Conservation (phyloP, 495 filamentous ascomycete genomes). For the Pseudoneurospora amorphoporcata region DNA sequence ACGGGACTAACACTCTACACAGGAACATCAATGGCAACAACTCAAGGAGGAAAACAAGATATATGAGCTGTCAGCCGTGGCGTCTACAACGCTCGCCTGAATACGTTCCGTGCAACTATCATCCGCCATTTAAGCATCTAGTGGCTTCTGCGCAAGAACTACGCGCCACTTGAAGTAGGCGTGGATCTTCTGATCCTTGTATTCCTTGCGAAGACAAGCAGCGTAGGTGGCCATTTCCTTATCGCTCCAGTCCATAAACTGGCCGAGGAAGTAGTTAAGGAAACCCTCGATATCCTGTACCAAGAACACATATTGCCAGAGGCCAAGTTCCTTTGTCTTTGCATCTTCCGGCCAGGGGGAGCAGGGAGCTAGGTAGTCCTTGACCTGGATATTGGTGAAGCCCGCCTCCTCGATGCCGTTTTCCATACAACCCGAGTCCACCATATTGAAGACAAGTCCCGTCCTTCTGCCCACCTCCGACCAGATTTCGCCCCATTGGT, state of each 20-base stretch:
- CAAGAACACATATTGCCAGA: conserved; percentile 15
- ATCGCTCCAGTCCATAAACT: conserved; percentile 20
- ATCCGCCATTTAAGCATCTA: background rate
- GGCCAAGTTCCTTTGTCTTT: background rate
- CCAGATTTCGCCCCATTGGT: background rate
- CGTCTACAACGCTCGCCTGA: too few species aligned
- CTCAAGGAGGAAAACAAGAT: too few species aligned
- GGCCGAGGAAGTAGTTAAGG: conserved; percentile 20
- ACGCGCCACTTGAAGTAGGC: conserved; percentile 1
- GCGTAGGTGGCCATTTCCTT: conserved; percentile 27
- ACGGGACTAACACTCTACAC: too few species aligned
- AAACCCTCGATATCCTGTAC: conserved; percentile 26
- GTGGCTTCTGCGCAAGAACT: background rate
- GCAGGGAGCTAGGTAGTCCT: conserved; percentile 1
- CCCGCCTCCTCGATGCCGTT: conserved; percentile 27
- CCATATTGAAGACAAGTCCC: background rate
- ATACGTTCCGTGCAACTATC: too few species aligned
- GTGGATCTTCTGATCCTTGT: conserved; percentile 17
- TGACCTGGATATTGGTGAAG: conserved; percentile 38
- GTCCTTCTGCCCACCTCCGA: background rate
- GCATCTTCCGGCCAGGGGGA: conserved; percentile 28
- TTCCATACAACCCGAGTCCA: background rate
- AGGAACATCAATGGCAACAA: too few species aligned
- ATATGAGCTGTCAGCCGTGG: too few species aligned
- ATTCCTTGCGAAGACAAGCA: conserved; percentile 23